A percentile compares a stretch with the other conserved stretches of the same genome.
These are phyloP conservation scores for Eucalyptus regnans DNA, from an alignment of 345 rosid species.

Conservation along the genomic window DNA sequence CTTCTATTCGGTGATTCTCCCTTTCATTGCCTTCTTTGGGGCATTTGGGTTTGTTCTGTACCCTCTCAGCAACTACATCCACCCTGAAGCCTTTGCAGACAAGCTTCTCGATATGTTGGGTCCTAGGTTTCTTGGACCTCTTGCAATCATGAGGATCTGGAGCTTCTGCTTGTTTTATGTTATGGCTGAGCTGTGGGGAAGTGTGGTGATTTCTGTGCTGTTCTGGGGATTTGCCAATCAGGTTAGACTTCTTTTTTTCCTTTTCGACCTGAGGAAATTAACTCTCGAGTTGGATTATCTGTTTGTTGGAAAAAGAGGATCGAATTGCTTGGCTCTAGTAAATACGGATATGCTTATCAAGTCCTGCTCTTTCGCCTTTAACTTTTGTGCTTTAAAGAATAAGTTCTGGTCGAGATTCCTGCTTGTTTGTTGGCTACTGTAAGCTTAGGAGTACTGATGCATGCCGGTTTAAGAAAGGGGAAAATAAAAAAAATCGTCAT, in stretches of 20 bases:
- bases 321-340: not conserved
- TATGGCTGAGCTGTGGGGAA: slow-evolving; percentile 99
- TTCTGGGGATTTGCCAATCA: slow-evolving; percentile 99
- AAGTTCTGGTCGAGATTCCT: not conserved
- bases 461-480: not conserved
- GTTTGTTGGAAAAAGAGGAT: not conserved
- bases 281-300: not conserved
- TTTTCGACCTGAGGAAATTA: not conserved
- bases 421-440: not conserved
- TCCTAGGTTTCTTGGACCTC: slow-evolving; percentile 92
- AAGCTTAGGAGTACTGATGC: not conserved
- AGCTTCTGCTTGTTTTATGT: slow-evolving; percentile 95
- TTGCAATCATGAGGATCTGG: slow-evolving; percentile 96
- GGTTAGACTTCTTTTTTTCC: slow-evolving; percentile 19
- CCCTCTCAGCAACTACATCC: slow-evolving; percentile 81
- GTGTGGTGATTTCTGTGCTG: slow-evolving; percentile 90
- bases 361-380: not conserved
- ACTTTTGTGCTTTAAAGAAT: not conserved
- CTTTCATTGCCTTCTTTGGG: slow-evolving; percentile 89
- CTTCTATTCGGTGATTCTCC: slow-evolving; percentile 74
- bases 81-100: slow-evolving; percentile 79
- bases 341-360: not conserved
- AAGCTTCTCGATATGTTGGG: slow-evolving; percentile 66
- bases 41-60: slow-evolving; percentile 88
- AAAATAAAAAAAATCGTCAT: not conserved